These are phyloP conservation scores for Neurospora sp. DNA, from an alignment of 495 filamentous ascomycete genomes.

Conservation along the genomic window DNA sequence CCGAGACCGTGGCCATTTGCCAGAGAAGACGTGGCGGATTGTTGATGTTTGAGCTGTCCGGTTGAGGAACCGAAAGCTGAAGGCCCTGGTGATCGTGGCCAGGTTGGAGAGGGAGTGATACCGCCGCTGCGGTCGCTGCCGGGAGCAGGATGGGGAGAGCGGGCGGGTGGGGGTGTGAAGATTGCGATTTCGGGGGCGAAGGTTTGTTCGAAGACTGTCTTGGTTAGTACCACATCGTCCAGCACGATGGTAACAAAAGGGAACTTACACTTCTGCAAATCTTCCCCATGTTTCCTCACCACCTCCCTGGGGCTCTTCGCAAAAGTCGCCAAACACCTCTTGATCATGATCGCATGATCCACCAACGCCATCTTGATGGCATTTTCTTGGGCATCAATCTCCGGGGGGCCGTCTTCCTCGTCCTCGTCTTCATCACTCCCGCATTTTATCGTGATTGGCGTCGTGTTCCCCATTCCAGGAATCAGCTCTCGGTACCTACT, in stretches of 20 bases:
- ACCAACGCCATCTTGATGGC: conserved; percentile 78
- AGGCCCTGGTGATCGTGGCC: conserved; percentile 28
- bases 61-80: conserved; percentile 11
- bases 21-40: conserved; percentile 12
- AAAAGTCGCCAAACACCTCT: conserved; percentile 67
- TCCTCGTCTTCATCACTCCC: conserved; percentile 27
- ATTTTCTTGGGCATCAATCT: conserved; percentile 61
- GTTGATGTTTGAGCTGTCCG: conserved; percentile 14
- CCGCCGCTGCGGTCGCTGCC: not conserved
- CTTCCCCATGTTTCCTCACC: conserved; percentile 31
- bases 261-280: conserved; percentile 43
- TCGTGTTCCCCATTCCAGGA: conserved; percentile 36
- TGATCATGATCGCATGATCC: conserved; percentile 81
- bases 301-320: conserved; percentile 46
- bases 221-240: not conserved
- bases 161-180: conserved; percentile 34
- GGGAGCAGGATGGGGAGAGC: conserved; percentile 11
- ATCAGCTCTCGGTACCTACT: conserved; percentile 66
- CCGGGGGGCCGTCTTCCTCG: conserved; percentile 37
- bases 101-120: conserved; percentile 29
- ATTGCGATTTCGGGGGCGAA: conserved; percentile 53
- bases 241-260: conserved; percentile 14
- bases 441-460: conserved; percentile 34
- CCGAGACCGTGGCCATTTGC: conserved; percentile 15
- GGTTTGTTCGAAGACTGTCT: conserved; percentile 47